These are phyloP conservation scores for Apium graveolens DNA, from an alignment of 129 eudicot species.

Conservation along the genomic window DNA sequence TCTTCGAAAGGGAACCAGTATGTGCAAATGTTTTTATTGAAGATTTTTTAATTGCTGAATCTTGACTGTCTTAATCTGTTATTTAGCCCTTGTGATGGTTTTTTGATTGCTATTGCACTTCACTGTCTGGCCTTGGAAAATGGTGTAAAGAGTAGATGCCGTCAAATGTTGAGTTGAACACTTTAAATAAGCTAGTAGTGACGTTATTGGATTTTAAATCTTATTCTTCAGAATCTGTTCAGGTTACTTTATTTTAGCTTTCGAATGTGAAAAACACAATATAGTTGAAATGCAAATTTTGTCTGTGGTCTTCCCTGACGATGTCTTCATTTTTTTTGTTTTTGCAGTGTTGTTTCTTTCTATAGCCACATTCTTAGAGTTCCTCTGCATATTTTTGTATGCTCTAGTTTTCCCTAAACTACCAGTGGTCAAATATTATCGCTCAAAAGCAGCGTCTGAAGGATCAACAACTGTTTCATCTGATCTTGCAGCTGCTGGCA, in stretches of 20 bases:
- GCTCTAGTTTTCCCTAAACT: conserved; percentile 52
- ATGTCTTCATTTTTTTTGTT: neutral
- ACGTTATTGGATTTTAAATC: neutral
- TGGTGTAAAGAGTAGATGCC: neutral
- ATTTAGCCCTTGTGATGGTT: neutral
- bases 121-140: neutral
- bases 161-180: neutral
- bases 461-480: conserved; percentile 71
- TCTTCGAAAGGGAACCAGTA: conserved; percentile 70
- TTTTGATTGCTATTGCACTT: neutral
- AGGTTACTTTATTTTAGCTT: neutral
- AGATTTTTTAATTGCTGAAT: neutral
- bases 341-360: conserved; percentile 65
- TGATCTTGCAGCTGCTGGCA: conserved; percentile 75
- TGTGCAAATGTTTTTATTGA: conserved; percentile 8
- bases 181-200: neutral
- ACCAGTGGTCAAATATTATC: conserved; percentile 61
- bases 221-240: neutral
- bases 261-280: neutral
- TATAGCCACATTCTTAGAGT: conserved; percentile 48
- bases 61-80: neutral
- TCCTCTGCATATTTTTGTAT: conserved; percentile 57
- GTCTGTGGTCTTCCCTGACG: neutral
- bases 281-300: neutral
- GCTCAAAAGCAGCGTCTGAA: conserved; percentile 65